phyloP scores from a whole-genome alignment of 768 basidiomycete genomes.

The Calocera cornea region DNA sequence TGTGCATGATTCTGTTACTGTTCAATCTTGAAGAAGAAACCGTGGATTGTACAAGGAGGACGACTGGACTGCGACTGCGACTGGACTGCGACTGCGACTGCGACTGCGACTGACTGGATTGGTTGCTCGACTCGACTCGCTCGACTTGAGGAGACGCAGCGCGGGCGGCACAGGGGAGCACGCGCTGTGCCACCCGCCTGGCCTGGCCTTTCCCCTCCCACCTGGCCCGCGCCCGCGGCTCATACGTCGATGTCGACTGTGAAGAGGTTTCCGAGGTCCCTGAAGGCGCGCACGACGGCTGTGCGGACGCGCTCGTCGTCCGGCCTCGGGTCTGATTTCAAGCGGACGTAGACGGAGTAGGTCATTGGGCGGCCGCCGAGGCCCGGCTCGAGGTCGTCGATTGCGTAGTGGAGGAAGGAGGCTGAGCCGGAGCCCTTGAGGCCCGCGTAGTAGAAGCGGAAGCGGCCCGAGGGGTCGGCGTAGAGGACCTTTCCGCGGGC shows the following conservation, averaged over 20 bases:
- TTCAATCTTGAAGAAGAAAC: too few relatives aligned
- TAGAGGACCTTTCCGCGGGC: neutral
- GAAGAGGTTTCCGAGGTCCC: neutral
- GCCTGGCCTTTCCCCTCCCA: neutral
- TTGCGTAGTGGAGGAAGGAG: neutral
- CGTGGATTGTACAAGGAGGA: too few relatives aligned
- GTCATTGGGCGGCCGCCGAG: neutral
- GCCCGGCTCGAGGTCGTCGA: constrained; percentile 2
- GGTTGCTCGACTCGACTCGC: too few relatives aligned
- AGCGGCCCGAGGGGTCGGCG: constrained; percentile 2
- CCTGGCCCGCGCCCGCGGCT: neutral
- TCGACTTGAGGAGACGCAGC: too few relatives aligned
- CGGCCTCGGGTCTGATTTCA: neutral
- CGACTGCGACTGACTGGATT: too few relatives aligned
- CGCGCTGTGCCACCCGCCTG: neutral
- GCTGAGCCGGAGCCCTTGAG: neutral
- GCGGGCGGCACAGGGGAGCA: too few relatives aligned
- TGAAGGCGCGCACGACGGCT: neutral
- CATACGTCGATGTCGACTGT: constrained; percentile 1
- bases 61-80: too few relatives aligned
- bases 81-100: too few relatives aligned
- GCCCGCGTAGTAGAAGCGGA: constrained; percentile 2
- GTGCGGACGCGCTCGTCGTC: neutral
- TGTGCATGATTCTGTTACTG: too few relatives aligned
- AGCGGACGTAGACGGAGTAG: neutral